Evolutionary conservation across 2,329 filamentous ascomycete species (phyloP), one percentile per base, ranked within the genome.

Genomic region (Stachybotrys chlorohalonatus): DNA sequence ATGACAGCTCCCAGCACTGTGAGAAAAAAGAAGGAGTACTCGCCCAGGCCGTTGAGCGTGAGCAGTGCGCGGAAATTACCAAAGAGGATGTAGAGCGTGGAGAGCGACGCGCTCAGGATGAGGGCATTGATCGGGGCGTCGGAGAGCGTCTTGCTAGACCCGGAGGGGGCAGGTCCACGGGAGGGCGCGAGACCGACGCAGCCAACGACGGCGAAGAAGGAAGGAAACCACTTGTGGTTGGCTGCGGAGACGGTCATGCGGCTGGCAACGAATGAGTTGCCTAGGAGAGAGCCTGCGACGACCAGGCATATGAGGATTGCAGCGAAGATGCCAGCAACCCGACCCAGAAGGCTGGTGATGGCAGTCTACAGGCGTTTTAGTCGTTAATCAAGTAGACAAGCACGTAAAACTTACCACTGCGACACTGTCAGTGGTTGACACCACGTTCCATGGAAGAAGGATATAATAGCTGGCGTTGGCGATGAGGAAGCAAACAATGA

Each of bases 1-100:
- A 84, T 68, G 9, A 85, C 70, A 1, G 81, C 76, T 0, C 82
- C 83, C 0, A 84, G 60, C 0, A 85, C 82, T 0, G 82, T 82
- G 32, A 84, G 71, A 61, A 85, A 83, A 68, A 85, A 85, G 66
- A 85, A 86, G 0, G 82, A 77, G 63, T 82, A 85, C 60, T 83
- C 80, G 13, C 78, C 80, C 5, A 83, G 67, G 0, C 80, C 80
- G 52, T 82, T 82, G 59, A 83, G 83, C 0, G 81, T 85, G 11
- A 86, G 62, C 0, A 86, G 75, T 0, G 79, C 77, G 39, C 82
- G 76, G 68, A 86, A 85, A 64, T 75, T 81, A 16, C 83, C 83
- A 0, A 83, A 70, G 1, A 83, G 61, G 36, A 86, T 83, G 64
- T 85, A 86, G 1, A 83, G 54, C 0, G 80, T 64, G 0, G 80